Evolutionary conservation across 169 alveolate genomes (phyloP).

Genomic region (Plasmodium fragile): DNA sequence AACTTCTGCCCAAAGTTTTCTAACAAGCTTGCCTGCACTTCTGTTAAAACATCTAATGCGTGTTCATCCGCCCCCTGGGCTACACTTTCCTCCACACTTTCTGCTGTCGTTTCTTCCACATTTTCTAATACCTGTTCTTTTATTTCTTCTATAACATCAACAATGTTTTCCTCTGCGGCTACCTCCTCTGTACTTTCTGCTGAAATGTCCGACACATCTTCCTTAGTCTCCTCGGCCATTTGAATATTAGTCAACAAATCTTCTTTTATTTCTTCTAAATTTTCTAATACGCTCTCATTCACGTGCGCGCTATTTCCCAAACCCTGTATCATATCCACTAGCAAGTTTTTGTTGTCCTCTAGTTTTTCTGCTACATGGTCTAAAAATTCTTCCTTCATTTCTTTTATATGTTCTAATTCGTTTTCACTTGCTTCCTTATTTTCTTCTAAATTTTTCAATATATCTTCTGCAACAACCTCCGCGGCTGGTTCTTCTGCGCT

Average conservation of each 20-base stretch:
- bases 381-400: background rate
- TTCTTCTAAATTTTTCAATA: constrained; percentile 13
- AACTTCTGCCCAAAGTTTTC: constrained; percentile 1
- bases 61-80: constrained; percentile 1
- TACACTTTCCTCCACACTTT: constrained; percentile 9
- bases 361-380: background rate
- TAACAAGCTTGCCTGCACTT: constrained; percentile 9
- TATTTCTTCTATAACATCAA: constrained; percentile 12
- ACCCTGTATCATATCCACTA: background rate
- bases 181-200: constrained; percentile 8
- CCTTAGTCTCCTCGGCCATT: background rate
- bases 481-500: background rate
- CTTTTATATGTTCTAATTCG: background rate
- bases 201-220: background rate
- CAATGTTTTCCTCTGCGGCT: constrained; percentile 3
- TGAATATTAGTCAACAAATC: background rate
- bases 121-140: background rate
- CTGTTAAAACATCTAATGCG: background rate
- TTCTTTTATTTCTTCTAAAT: constrained; percentile 8
- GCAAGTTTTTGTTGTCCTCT: background rate
- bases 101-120: constrained; percentile 4
- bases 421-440: background rate
- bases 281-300: background rate
- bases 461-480: background rate
- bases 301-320: background rate